Conservation (phyloP, 2,329 filamentous ascomycete genomes). For the Aulographum hederae region DNA sequence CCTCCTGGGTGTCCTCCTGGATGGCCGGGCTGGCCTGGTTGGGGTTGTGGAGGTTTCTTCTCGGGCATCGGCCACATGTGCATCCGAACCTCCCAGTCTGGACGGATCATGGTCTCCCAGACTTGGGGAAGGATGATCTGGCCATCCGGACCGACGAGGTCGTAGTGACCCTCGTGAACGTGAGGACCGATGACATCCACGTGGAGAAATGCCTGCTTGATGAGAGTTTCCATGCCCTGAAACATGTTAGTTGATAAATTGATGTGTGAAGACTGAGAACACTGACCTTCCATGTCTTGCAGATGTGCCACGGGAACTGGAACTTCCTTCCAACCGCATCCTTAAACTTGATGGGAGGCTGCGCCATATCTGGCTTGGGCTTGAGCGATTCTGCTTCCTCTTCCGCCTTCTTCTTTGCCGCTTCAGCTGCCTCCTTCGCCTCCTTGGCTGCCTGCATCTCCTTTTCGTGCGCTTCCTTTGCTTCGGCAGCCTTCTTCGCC, state of each 20-base stretch:
- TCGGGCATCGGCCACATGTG: conserved; percentile 30
- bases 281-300: conserved; percentile 66
- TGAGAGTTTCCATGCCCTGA: conserved; percentile 29
- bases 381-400: conserved; percentile 15
- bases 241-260: conserved; percentile 1
- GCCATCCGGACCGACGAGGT: conserved; percentile 27
- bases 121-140: conserved; percentile 31
- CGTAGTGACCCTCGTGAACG: conserved; percentile 27
- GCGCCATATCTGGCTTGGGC: conserved; percentile 31
- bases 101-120: conserved; percentile 29
- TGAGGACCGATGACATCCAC: conserved; percentile 26
- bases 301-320: conserved; percentile 75
- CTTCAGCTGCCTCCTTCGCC: conserved; percentile 22
- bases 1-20: no score
- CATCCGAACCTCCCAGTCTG: conserved; percentile 29
- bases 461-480: conserved; percentile 9
- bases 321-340: conserved; percentile 85
- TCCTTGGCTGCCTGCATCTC: conserved; percentile 18
- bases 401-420: conserved; percentile 32
- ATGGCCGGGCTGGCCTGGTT: no score
- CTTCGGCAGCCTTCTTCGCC: conserved; percentile 12
- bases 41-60: no score
- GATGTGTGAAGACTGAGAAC: neutral
- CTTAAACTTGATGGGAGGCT: conserved; percentile 68
- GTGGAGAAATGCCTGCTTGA: conserved; percentile 30